Percentiles rank a stretch among this genome's conserved stretches.
phyloP scores from a whole-genome alignment of 2,329 filamentous ascomycete species.

The Monilinia polystroma region DNA sequence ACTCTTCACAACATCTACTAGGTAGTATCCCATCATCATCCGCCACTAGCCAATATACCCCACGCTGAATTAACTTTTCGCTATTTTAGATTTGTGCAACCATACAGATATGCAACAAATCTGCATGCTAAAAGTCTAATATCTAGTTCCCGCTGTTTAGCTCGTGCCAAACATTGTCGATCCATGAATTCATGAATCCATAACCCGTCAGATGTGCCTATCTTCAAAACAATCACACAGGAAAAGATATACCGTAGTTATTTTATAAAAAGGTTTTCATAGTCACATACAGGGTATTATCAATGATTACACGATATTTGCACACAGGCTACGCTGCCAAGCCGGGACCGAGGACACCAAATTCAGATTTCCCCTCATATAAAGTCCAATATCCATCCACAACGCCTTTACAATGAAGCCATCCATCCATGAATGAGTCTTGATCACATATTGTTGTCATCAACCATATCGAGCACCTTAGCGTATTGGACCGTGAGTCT shows the following conservation, averaged over 20 bases:
- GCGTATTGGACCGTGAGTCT: constrained; percentile 94
- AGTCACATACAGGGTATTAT: constrained; percentile 20
- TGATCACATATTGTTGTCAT: constrained; percentile 31
- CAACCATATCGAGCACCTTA: constrained; percentile 65
- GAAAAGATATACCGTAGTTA: background rate
- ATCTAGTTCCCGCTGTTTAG: constrained; percentile 6
- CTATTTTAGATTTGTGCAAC: background rate
- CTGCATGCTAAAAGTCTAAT: background rate
- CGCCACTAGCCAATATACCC: too few relatives aligned
- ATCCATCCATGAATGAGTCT: background rate
- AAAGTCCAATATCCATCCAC: constrained; percentile 8
- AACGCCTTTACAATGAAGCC: constrained; percentile 18
- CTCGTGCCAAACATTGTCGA: background rate
- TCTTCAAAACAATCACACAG: background rate
- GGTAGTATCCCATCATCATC: too few relatives aligned
- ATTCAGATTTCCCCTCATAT: constrained; percentile 1
- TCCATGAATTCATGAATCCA: background rate
- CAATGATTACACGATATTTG: constrained; percentile 14
- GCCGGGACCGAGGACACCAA: constrained; percentile 14
- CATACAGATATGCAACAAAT: constrained; percentile 5
- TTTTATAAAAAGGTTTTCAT: constrained; percentile 1
- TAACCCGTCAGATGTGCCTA: background rate
- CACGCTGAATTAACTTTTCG: too few relatives aligned
- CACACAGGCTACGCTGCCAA: background rate
- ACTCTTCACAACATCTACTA: too few relatives aligned